Base-by-base conservation (phyloP, 306 rosid species). In the Begonia fuchsioides region DNA sequence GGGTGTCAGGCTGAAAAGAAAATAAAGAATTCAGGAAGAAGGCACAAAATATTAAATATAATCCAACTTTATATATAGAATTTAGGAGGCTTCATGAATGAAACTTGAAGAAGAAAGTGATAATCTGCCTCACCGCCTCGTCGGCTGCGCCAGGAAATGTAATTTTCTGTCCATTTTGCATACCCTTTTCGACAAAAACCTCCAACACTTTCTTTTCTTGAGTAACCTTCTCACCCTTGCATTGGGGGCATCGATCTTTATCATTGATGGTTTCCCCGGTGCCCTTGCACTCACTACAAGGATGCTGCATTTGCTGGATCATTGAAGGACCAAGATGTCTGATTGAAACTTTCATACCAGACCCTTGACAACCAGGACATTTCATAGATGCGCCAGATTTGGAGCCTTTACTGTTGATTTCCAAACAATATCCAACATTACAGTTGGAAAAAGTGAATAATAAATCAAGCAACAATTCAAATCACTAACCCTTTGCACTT, bases 131-230 rank as follows among this genome's bases (percentile, higher is more conserved):
- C 58, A 88, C 95, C 67, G 96, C 93, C 74, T 88, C 95, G 68
- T 88, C 96, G 26, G 96, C 96, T 83, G 83, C 95, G 2, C 96
- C 94, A 17, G 93, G 93, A 79, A 87, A 87, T 50, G 93, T 83
- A 50, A 87, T 74, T 73, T 62, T 83, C 72, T 83, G 96, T 8
- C 78, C 79, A 35, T 87, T 77, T 64, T 80, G 93, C 96, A 83
- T 87, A n/a, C 96, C 96, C 73, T 88, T 88, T 61, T 88, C 95
- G 45, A 88, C 96, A 57, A 19, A 5, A 44, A 83, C 96, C 43
- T 88, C 96, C 64, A 88, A 79, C 4, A 83, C 96, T 69, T 83
- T 88, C 78, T 88, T 88, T 71, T 88, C 95, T 66, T 83, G 96
- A 17, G 66, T 78, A 76, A 88, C 93, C 75, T 88, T 88, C 66